These are phyloP conservation scores for Suhomyces maxii DNA, from an alignment of 1,139 yeast species.

Conservation along the genomic window DNA sequence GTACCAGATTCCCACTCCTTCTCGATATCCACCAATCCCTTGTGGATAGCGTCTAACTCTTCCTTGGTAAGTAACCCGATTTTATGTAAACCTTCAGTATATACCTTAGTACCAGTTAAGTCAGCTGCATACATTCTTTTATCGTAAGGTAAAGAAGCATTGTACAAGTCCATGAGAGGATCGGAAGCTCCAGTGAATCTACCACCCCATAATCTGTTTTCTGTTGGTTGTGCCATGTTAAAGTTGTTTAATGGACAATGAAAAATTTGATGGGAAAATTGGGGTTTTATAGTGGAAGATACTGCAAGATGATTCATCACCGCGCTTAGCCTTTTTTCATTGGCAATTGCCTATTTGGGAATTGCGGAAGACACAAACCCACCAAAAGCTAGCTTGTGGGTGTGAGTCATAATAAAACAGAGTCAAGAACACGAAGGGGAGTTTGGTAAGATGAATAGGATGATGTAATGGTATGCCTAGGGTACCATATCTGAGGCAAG, in stretches of 20 bases:
- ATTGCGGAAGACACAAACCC: not conserved
- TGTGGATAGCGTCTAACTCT: slow-evolving; percentile 77
- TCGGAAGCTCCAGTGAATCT: slow-evolving; percentile 96
- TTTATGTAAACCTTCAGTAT: slow-evolving; percentile 82
- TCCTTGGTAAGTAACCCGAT: slow-evolving; percentile 68
- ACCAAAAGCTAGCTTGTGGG: not conserved
- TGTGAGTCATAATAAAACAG: not conserved
- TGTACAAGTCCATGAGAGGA: slow-evolving; percentile 95
- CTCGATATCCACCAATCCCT: slow-evolving; percentile 69
- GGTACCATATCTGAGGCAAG: no score
- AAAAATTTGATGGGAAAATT: slow-evolving; percentile 1
- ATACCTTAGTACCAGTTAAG: slow-evolving; percentile 88
- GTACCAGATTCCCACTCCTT: slow-evolving; percentile 76
- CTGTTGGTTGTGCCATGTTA: slow-evolving; percentile 44
- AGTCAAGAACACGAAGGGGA: no score
- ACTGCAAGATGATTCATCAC: slow-evolving; percentile 27
- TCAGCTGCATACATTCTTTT: slow-evolving; percentile 93
- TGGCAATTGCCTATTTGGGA: slow-evolving; percentile 24
- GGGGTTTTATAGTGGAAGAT: slow-evolving; percentile 8
- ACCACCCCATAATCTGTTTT: slow-evolving; percentile 93
- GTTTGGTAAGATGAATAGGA: no score
- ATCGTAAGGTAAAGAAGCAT: slow-evolving; percentile 95
- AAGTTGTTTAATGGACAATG: not conserved
- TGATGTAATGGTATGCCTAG: no score
- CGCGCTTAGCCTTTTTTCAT: slow-evolving; percentile 31